Percentiles rank a stretch among this genome's conserved stretches.
Conservation (phyloP, 495 filamentous ascomycete genomes). For the Chaetomium tenue region DNA sequence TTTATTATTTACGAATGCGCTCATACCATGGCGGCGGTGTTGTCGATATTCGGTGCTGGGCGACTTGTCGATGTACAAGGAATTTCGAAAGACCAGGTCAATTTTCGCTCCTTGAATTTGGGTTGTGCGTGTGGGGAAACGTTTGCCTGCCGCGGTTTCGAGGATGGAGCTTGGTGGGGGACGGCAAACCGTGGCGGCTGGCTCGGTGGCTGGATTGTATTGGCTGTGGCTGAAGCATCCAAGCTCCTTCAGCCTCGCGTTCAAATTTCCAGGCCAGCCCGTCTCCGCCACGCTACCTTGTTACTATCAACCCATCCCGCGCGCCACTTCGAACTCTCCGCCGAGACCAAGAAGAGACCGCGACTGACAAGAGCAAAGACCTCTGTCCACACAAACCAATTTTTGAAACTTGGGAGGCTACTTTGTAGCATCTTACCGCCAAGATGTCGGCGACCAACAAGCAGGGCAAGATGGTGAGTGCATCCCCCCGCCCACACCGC, state of each 20-base stretch:
- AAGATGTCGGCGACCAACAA: constrained; percentile 91
- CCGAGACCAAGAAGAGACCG: constrained; percentile 31
- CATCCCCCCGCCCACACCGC: constrained; percentile 31
- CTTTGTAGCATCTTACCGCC: constrained; percentile 58
- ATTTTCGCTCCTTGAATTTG: constrained; percentile 32
- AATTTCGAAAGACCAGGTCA: constrained; percentile 28
- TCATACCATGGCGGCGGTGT: constrained; percentile 35
- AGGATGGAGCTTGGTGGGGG: constrained; percentile 27
- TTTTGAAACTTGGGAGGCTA: constrained; percentile 63
- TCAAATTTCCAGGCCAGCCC: constrained; percentile 28
- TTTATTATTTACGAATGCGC: background rate
- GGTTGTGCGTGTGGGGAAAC: constrained; percentile 33
- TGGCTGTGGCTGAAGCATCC: constrained; percentile 27
- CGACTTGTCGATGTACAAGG: constrained; percentile 21
- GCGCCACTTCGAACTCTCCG: constrained; percentile 38
- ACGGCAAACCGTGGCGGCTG: constrained; percentile 22
- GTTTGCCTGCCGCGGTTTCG: constrained; percentile 2
- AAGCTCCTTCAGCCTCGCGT: constrained; percentile 38
- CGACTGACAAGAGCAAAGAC: constrained; percentile 27
- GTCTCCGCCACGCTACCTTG: constrained; percentile 10
- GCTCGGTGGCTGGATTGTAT: constrained; percentile 14
- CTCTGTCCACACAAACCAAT: constrained; percentile 42
- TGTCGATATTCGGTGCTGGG: constrained; percentile 30
- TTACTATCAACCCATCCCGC: constrained; percentile 36
- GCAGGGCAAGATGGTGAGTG: constrained; percentile 97